Evolutionary conservation across 192 early-diverging fungal genomes (phyloP).

Genomic region (Coemansia reversa): DNA sequence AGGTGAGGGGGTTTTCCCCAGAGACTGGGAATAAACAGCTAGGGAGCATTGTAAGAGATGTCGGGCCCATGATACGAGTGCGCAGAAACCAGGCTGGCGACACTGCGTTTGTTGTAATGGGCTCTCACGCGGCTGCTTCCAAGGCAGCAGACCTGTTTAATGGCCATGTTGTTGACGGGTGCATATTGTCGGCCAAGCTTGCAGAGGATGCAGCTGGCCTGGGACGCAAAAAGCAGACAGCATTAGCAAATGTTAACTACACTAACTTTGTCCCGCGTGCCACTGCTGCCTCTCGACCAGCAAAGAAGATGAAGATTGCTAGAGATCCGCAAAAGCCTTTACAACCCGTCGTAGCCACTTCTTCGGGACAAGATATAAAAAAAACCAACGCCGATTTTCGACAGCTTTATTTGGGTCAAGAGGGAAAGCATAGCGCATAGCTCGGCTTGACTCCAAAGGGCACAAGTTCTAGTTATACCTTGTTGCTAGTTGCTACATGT

Average conservation of each 20-base stretch:
- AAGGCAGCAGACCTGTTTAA: constrained; percentile 13
- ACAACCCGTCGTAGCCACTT: neutral
- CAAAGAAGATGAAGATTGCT: constrained; percentile 17
- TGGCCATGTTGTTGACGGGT: constrained; percentile 22
- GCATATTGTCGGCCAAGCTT: constrained; percentile 10
- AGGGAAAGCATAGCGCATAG: too few relatives aligned
- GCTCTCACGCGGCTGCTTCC: constrained; percentile 19
- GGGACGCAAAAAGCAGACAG: neutral
- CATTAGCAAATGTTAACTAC: neutral
- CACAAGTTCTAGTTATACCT: too few relatives aligned
- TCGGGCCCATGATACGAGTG: constrained; percentile 27
- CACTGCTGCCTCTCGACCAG: constrained; percentile 17
- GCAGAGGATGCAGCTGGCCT: neutral
- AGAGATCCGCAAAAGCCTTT: neutral
- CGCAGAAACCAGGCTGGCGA: constrained; percentile 32
- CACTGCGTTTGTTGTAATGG: constrained; percentile 29
- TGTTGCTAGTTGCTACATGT: too few relatives aligned
- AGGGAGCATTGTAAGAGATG: constrained; percentile 23
- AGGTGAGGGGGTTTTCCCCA: constrained; percentile 36
- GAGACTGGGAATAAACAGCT: constrained; percentile 40
- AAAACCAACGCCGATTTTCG: constrained; percentile 44
- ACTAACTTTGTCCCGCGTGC: constrained; percentile 22
- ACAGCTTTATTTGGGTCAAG: constrained; percentile 15
- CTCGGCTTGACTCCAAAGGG: too few relatives aligned
- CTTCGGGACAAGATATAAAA: neutral